Percentiles rank a stretch among this genome's conserved stretches.
Conservation (phyloP, 73 alveolate genomes). For the Tetrahymena malaccensis region DNA sequence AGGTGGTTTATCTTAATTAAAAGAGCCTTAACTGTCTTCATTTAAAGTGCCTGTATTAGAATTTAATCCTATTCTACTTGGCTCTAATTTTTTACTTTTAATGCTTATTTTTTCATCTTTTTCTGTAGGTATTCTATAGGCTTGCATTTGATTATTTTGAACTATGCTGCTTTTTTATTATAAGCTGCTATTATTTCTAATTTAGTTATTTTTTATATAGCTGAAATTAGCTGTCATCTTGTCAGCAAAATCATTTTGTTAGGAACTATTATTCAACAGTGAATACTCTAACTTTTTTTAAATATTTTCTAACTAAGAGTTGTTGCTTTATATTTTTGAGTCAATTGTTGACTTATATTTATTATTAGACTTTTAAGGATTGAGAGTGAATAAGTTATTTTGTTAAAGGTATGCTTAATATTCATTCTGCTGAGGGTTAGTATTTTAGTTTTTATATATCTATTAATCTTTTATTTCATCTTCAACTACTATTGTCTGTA, state of each 20-base stretch:
- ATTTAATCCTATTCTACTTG: neutral
- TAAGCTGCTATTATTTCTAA: neutral
- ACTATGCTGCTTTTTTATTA: neutral
- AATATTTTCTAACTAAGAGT: neutral
- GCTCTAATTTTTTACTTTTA: neutral
- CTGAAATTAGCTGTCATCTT: neutral
- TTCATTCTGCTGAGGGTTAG: neutral
- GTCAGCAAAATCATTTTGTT: neutral
- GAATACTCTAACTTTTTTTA: neutral
- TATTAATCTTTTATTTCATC: neutral
- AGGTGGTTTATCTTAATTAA: neutral
- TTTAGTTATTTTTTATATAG: neutral
- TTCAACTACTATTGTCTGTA: neutral
- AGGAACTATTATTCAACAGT: neutral
- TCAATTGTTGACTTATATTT: neutral
- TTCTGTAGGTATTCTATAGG: neutral
- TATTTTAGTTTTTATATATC: neutral
- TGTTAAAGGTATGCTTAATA: neutral
- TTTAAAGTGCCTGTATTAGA: neutral
- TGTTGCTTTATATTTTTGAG: neutral
- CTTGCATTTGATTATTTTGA: neutral
- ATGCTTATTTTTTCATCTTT: neutral
- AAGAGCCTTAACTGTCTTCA: neutral
- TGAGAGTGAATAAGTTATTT: neutral
- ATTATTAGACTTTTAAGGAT: neutral